Base-by-base conservation (phyloP, 148 eudicot species). In the Nyssa sinensis region DNA sequence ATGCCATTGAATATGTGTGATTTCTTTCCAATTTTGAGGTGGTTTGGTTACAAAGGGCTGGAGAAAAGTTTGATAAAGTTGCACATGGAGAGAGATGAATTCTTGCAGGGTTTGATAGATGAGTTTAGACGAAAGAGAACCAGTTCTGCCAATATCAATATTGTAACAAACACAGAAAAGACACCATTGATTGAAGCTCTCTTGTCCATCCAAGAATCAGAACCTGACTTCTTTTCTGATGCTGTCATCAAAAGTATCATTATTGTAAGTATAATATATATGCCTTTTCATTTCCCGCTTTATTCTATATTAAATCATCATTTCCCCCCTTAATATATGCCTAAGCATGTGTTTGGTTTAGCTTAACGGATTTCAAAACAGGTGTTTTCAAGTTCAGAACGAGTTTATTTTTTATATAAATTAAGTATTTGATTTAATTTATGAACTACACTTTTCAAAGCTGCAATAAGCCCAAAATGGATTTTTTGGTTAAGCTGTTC, bases 201-300 rank as follows among this genome's bases (percentile, higher is more conserved):
- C 47, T 34, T 88, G n/a, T 24, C 74, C 8, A 70, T 82, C 19
- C 88, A 86, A 58, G 75, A 80, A 33, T 35, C 75, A 0, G 88
- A 88, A 24, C 89, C 88, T 2, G 81, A 84, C 0, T 81, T 76
- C 47, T 86, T 84, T 60, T 70, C 86, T 2, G 86, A 88, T 61
- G 77, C 66, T 4, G 14, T 75, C 32, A 24, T 88, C 62, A 84
- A 84, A 58, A 74, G 88, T 21, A 41, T 81, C 53, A 57, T 88
- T 32, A 17, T 72, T 82, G 92, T 86, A 68, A 80, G 77, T 30
- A 28, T 28, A 0, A 11, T 9, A n/a, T n/a, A n/a, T n/a, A n/a
- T n/a, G n/a, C n/a, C n/a, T n/a, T n/a, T n/a, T n/a, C n/a, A n/a
- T n/a, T n/a, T n/a, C n/a, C n/a, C n/a, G n/a, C n/a, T n/a, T n/a